Evolutionary conservation across 2,329 filamentous ascomycete genomes (phyloP), one percentile per base, ranked within the genome.

Genomic region (Fusarium gaditjirri): DNA sequence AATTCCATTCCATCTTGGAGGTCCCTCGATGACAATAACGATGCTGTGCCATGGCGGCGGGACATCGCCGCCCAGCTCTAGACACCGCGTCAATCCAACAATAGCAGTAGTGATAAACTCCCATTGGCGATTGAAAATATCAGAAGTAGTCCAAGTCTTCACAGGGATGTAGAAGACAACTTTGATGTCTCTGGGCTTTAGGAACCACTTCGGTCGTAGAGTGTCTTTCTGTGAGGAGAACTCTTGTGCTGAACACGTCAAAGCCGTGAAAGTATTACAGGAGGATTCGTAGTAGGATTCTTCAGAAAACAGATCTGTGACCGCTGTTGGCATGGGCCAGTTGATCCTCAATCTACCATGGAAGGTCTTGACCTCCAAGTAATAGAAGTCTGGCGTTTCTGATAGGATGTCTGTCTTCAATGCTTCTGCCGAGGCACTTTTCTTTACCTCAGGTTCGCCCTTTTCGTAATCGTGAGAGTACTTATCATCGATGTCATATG

Each of bases 361-460:
- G 13, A 36, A n/a, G 2, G 17, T 36, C 13, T 52, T 8, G 23
- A 12, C 13, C 13, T 35, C 33, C 13, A 36, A 21, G 33, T 36
- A n/a, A 9, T 25, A 6, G 33, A 11, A 11, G 6, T 23, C 31
- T 25, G 12, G 16, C 4, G 12, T 25, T 35, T 19, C 8, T 50
- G n/a, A n/a, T n/a, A n/a, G n/a, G n/a, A n/a, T n/a, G 0, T 16
- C 6, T 6, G 19, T 11, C 8, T 47, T 29, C 5, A 8, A n/a
- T 6, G 6, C 4, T 0, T 47, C n/a, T n/a, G 13, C 29, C 12
- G 19, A 16, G 44, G 12, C 3, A 44, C 17, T 5, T 13, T 27
- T 27, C 4, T 5, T 19, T 14, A 2, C 8, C 23, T 6, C 12
- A 7, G 17, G 0, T 1, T 29, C 3, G 12, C 19, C 17, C 3